phyloP scores from a whole-genome alignment of 1,139 yeast species.

The Yamadazyma dushanensis region DNA sequence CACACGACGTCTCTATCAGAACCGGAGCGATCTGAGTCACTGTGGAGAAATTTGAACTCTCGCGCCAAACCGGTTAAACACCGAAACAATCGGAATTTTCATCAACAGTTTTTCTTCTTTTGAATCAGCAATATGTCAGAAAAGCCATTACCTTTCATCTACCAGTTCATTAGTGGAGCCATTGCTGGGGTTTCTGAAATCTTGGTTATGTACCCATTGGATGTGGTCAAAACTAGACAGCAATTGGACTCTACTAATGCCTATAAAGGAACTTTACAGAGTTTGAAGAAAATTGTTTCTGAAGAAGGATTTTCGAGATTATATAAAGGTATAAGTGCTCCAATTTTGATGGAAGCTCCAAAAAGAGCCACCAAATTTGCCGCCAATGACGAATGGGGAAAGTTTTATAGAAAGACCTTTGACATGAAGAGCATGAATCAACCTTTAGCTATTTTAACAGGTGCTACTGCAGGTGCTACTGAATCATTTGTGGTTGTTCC shows the following conservation, averaged over 20 bases:
- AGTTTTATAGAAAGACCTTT: slow-evolving; percentile 71
- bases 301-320: slow-evolving; percentile 83
- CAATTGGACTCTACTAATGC: slow-evolving; percentile 74
- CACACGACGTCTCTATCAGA: too few relatives aligned
- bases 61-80: not conserved
- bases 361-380: slow-evolving; percentile 97
- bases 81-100: not conserved
- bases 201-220: slow-evolving; percentile 95
- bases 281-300: slow-evolving; percentile 76
- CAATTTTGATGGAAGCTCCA: slow-evolving; percentile 99
- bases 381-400: slow-evolving; percentile 97
- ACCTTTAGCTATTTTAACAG: slow-evolving; percentile 83
- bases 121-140: slow-evolving; percentile 25
- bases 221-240: slow-evolving; percentile 96
- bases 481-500: slow-evolving; percentile 97
- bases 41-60: slow-evolving; percentile 7
- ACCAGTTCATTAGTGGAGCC: slow-evolving; percentile 94
- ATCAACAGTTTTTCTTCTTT: not conserved
- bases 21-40: slow-evolving; percentile 6
- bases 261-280: slow-evolving; percentile 82
- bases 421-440: slow-evolving; percentile 75
- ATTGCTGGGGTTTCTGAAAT: slow-evolving; percentile 98
- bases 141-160: slow-evolving; percentile 69
- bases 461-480: slow-evolving; percentile 98
- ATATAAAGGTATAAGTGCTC: slow-evolving; percentile 93